phyloP scores from a whole-genome alignment of 2,329 filamentous ascomycete species.

The Colletotrichum viniferum region DNA sequence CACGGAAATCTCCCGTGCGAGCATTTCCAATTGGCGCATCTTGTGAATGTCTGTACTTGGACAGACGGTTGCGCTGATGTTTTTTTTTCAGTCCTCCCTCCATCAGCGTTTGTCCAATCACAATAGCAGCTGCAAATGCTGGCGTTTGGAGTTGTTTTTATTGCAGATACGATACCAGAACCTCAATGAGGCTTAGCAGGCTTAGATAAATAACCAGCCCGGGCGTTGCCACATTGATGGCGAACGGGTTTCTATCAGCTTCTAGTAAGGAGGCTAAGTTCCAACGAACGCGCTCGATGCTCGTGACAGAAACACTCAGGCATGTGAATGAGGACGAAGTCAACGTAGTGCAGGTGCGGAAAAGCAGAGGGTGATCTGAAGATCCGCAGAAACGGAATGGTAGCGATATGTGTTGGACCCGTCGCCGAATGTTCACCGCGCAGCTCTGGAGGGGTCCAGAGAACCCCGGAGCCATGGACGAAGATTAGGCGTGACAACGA shows the following conservation, averaged over 20 bases:
- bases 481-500: neutral
- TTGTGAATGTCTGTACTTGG: neutral
- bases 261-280: neutral
- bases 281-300: neutral
- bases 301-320: neutral
- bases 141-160: neutral
- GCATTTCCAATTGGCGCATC: neutral
- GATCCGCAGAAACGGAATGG: neutral
- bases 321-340: neutral
- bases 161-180: constrained; percentile 2
- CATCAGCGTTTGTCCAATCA: neutral
- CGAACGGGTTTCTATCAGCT: neutral
- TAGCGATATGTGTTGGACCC: neutral
- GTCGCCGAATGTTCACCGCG: neutral
- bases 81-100: neutral
- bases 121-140: neutral
- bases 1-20: neutral
- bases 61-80: neutral
- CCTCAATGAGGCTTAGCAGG: neutral
- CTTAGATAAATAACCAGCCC: neutral
- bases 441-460: neutral
- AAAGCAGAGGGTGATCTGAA: neutral
- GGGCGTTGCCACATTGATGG: neutral
- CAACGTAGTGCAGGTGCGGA: neutral
- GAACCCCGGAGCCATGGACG: neutral